A percentile compares a stretch with the other conserved stretches of the same genome.
These are phyloP conservation scores for Sphagnum magellanicum DNA, from an alignment of 228 moss, liverwort and hornwort species.

Conservation along the genomic window DNA sequence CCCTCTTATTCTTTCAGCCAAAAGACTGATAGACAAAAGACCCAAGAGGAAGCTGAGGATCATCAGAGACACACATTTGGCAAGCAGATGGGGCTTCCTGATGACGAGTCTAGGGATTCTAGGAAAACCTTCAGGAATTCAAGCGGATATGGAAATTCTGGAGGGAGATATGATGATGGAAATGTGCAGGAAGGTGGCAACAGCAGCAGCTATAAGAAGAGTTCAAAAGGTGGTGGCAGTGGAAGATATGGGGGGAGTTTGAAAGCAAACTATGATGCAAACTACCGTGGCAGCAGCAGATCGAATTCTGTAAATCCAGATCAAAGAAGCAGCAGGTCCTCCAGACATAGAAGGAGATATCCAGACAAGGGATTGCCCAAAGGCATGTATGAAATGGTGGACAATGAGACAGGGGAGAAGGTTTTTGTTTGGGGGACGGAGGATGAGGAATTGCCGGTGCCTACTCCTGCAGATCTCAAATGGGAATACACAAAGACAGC, in stretches of 20 bases:
- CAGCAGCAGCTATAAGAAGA: neutral
- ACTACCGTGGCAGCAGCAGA: too few species aligned
- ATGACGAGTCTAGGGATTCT: neutral
- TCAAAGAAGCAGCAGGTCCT: too few species aligned
- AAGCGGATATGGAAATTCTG: neutral
- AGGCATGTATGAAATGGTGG: slow-evolving; percentile 62
- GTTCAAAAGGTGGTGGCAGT: neutral
- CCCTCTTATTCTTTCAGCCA: too few species aligned
- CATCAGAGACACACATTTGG: too few species aligned
- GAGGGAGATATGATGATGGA: neutral
- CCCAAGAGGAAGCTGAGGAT: too few species aligned
- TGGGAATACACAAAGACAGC: slow-evolving; percentile 68
- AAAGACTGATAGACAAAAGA: too few species aligned
- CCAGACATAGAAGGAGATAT: slow-evolving; percentile 18
- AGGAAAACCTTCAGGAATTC: neutral
- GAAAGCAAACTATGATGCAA: too few species aligned
- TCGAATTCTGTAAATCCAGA: too few species aligned
- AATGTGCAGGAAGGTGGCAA: neutral
- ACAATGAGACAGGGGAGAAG: slow-evolving; percentile 77
- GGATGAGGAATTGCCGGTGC: slow-evolving; percentile 51
- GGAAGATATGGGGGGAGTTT: too few species aligned
- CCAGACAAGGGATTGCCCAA: slow-evolving; percentile 59
- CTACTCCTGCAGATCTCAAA: slow-evolving; percentile 60
- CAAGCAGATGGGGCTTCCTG: too few species aligned
- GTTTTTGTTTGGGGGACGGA: slow-evolving; percentile 94